Evolutionary conservation across 2,329 filamentous ascomycete species (phyloP), one percentile per base, ranked within the genome.

Genomic region (Teratosphaeria epicoccoides): DNA sequence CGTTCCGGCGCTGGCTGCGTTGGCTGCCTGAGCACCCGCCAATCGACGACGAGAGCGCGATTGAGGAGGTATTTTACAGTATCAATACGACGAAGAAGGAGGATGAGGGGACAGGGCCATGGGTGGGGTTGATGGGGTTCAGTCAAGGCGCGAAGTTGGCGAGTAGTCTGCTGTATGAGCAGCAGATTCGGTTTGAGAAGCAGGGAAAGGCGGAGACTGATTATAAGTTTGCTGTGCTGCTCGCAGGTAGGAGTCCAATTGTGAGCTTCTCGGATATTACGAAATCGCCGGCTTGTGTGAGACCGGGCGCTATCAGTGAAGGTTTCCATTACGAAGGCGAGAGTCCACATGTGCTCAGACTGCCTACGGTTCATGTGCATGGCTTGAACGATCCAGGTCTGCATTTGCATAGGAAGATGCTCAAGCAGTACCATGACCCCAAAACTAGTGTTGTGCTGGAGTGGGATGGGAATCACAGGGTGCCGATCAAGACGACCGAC

Each of bases 381-480:
- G 84, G 84, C 0, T 58, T 81, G 55, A 70, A 71, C 17, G 82
- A 85, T 66, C 72, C 76, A 0, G 81, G 81, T 0, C 61, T 88
- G 23, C 69, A 77, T 53, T 67, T 79, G 44, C 84, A 87, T 63
- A 68, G 75, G 50, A 70, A 74, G 62, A 61, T 84, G 58, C 62
- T 81, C 48, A 66, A 78, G 7, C 67, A 77, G 49, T 88, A 83
- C 64, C 86, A 81, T 62, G 73, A 79, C 47, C 62, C 71, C 9
- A 75, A 72, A 0, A 79, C 70, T 2, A 70, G 76, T 5, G 74
- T 68, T 37, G 55, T 88, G 45, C 66, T 90, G 1, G 83, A 88
- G 65, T 90, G 86, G 87, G 77, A 87, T 52, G 86, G 84, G 0
- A 76, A 74, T 1, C 87, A 91, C 65, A 71, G 86, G 5, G 72